phyloP scores from a whole-genome alignment of 805 yeast genomes.

The Sugiyamaella valdiviana region DNA sequence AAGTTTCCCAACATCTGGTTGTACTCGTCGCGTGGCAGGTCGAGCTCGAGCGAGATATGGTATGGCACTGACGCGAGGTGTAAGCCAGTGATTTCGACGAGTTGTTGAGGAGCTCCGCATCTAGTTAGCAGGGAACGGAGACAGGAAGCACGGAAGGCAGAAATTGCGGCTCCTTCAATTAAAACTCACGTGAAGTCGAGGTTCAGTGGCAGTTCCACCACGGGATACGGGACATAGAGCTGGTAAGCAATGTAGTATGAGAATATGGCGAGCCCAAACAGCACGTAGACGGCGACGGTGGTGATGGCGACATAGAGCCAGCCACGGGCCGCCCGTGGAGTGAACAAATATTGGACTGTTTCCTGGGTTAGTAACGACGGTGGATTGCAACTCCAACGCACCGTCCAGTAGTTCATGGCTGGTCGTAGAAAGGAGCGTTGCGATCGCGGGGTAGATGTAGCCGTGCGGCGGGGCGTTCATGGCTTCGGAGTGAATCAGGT shows the following conservation, averaged over 20 bases:
- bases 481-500: background rate
- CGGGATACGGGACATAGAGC: slow-evolving; percentile 22
- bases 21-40: slow-evolving; percentile 27
- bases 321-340: slow-evolving; percentile 6
- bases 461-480: background rate
- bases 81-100: slow-evolving; percentile 9
- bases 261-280: slow-evolving; percentile 18
- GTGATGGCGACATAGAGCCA: slow-evolving; percentile 13
- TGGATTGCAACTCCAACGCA: background rate
- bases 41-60: slow-evolving; percentile 24
- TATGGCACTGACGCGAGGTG: slow-evolving; percentile 24
- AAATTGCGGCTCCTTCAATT: slow-evolving; percentile 13
- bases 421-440: background rate
- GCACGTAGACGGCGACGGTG: slow-evolving; percentile 10
- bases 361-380: slow-evolving; percentile 2
- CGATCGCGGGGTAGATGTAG: background rate
- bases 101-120: background rate
- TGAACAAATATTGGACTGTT: slow-evolving; percentile 10
- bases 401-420: background rate
- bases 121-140: no score
- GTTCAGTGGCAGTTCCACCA: slow-evolving; percentile 13
- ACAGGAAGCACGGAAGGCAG: no score
- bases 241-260: slow-evolving; percentile 18
- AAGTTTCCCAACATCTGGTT: slow-evolving; percentile 32
- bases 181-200: slow-evolving; percentile 16